phyloP scores from a whole-genome alignment of 495 filamentous ascomycete species.

The Lasiosphaeris hirsuta region DNA sequence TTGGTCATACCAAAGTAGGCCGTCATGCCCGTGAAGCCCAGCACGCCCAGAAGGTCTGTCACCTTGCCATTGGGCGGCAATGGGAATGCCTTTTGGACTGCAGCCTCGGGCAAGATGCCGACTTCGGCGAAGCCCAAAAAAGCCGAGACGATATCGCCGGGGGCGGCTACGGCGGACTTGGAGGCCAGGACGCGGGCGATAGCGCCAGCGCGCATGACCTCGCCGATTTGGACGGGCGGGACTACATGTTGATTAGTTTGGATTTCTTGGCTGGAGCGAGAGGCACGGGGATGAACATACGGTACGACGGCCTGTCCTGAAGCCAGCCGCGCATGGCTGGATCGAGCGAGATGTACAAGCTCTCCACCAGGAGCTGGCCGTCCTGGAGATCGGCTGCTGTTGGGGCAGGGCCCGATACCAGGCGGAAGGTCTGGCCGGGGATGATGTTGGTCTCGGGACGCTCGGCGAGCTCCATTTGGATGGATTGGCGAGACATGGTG shows the following conservation, averaged over 20 bases:
- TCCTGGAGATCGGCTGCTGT: constrained; percentile 46
- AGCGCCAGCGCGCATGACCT: constrained; percentile 62
- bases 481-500: constrained; percentile 38
- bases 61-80: constrained; percentile 47
- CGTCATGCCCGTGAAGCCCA: constrained; percentile 59
- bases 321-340: constrained; percentile 82
- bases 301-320: constrained; percentile 61
- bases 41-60: constrained; percentile 61
- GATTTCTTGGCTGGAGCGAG: no score
- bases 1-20: constrained; percentile 67
- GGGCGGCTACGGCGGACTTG: constrained; percentile 39
- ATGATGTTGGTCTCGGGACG: constrained; percentile 45
- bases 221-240: constrained; percentile 61
- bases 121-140: constrained; percentile 61
- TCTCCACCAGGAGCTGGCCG: constrained; percentile 62
- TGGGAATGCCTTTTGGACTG: constrained; percentile 42
- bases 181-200: constrained; percentile 51
- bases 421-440: constrained; percentile 51
- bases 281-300: no score
- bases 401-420: constrained; percentile 45
- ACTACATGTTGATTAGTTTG: constrained; percentile 15
- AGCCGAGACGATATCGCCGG: constrained; percentile 54
- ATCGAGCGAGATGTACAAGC: constrained; percentile 71
- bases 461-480: constrained; percentile 48
- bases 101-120: constrained; percentile 48